Conservation (phyloP, 169 alveolate species). For the Cryptosporidium sp. region DNA sequence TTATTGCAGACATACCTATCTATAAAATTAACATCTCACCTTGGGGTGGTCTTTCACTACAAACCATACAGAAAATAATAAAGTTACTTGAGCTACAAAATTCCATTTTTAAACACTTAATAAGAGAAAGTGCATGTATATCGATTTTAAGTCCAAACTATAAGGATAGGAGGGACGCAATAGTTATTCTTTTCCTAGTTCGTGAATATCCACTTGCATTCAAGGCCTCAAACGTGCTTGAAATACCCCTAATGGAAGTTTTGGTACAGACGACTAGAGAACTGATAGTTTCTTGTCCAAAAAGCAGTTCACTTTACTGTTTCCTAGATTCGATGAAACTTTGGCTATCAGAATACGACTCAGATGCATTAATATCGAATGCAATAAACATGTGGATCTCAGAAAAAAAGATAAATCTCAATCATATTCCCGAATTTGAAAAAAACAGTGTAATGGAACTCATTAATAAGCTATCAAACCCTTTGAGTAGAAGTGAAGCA, state of each 20-base stretch:
- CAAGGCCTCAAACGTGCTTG: conserved; percentile 2
- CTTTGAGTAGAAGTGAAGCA: conserved; percentile 59
- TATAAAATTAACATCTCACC: conserved; percentile 24
- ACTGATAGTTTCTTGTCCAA: not conserved
- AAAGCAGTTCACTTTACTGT: not conserved
- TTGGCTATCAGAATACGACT: conserved; percentile 51
- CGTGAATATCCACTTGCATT: conserved; percentile 48
- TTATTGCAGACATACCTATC: conserved; percentile 33
- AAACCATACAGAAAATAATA: conserved; percentile 6
- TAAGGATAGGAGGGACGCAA: conserved; percentile 35
- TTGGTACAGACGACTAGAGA: conserved; percentile 13
- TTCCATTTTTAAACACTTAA: not conserved
- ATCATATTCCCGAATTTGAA: not conserved
- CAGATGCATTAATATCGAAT: conserved; percentile 46
- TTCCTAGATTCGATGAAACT: conserved; percentile 64
- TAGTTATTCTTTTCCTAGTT: conserved; percentile 8
- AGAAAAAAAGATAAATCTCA: conserved; percentile 44
- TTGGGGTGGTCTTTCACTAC: conserved; percentile 64
- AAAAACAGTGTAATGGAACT: conserved; percentile 25
- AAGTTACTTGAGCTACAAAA: conserved; percentile 29
- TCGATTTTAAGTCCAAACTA: conserved; percentile 62
- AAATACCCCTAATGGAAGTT: conserved; percentile 50
- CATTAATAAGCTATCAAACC: conserved; percentile 9
- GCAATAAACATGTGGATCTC: conserved; percentile 68
- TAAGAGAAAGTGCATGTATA: not conserved